These are phyloP conservation scores for Thermoascus crustaceus DNA, from an alignment of 2,329 filamentous ascomycete species.

Conservation along the genomic window DNA sequence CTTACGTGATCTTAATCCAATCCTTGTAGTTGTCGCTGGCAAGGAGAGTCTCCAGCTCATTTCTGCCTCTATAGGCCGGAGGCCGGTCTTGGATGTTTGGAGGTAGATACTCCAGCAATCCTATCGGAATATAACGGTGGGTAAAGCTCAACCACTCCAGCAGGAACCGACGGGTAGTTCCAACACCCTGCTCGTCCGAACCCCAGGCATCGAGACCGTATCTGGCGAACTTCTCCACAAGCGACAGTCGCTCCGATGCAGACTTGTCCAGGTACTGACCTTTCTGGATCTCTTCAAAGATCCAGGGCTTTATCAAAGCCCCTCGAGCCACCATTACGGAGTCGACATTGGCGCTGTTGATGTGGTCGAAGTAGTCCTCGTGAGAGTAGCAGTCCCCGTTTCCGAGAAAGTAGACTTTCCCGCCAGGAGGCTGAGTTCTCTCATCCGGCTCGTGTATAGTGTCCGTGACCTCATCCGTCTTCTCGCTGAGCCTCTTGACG, in stretches of 20 bases:
- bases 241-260: conserved; percentile 71
- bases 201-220: conserved; percentile 95
- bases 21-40: conserved; percentile 87
- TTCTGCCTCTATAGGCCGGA: conserved; percentile 71
- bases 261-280: conserved; percentile 96
- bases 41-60: conserved; percentile 90
- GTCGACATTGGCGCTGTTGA: conserved; percentile 73
- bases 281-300: conserved; percentile 91
- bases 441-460: conserved; percentile 70
- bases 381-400: conserved; percentile 97
- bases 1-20: conserved; percentile 97
- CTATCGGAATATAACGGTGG: conserved; percentile 83
- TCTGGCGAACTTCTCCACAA: conserved; percentile 81
- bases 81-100: conserved; percentile 84
- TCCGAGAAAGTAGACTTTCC: conserved; percentile 82
- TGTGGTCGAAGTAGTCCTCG: conserved; percentile 70
- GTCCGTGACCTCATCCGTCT: conserved; percentile 60
- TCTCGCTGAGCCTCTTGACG: conserved; percentile 68
- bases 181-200: conserved; percentile 86
- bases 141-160: conserved; percentile 95
- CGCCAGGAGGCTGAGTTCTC: conserved; percentile 59
- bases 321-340: conserved; percentile 96
- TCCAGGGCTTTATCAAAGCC: conserved; percentile 93
- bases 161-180: conserved; percentile 82
- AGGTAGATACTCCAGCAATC: conserved; percentile 78